A percentile compares a stretch with the other conserved stretches of the same genome.
Evolutionary conservation across 495 filamentous ascomycete genomes (phyloP).

Genomic region (Zalerion maritima): DNA sequence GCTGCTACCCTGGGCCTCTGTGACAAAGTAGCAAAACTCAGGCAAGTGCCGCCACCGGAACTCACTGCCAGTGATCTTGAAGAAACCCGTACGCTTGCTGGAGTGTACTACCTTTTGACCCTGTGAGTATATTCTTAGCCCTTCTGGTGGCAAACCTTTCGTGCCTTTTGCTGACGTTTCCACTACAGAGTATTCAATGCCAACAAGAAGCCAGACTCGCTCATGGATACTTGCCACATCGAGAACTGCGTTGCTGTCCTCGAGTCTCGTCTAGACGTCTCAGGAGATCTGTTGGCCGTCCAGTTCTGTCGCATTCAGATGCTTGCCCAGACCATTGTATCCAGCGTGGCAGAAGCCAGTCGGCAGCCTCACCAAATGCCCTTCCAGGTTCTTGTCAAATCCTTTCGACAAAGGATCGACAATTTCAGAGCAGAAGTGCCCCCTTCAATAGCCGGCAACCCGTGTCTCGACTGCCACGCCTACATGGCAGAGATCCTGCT

Average conservation of each 20-base stretch:
- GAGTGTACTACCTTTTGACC: slow-evolving; percentile 19
- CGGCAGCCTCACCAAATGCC: slow-evolving; percentile 5
- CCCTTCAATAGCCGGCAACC: slow-evolving; percentile 7
- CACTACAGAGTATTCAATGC: slow-evolving; percentile 17
- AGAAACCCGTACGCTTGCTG: slow-evolving; percentile 15
- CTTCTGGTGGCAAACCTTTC: too few relatives aligned
- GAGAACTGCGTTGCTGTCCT: slow-evolving; percentile 12
- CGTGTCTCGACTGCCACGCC: slow-evolving; percentile 12
- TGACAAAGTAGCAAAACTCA: too few relatives aligned
- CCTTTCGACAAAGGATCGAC: slow-evolving; percentile 11
- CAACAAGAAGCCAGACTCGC: slow-evolving; percentile 17
- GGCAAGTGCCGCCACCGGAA: slow-evolving; percentile 1
- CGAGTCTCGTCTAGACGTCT: slow-evolving; percentile 9
- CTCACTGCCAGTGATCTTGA: slow-evolving; percentile 10
- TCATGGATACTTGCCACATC: slow-evolving; percentile 15
- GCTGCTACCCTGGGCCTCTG: slow-evolving; percentile 9
- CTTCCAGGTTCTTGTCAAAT: slow-evolving; percentile 9
- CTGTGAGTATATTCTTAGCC: slow-evolving; percentile 15
- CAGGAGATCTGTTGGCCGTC: slow-evolving; percentile 13
- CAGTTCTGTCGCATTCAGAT: slow-evolving; percentile 15
- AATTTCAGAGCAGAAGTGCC: slow-evolving; percentile 8
- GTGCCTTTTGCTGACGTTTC: too few relatives aligned
- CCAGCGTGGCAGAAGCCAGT: slow-evolving; percentile 5
- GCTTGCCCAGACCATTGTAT: slow-evolving; percentile 15
- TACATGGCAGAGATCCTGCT: slow-evolving; percentile 15